Base-by-base conservation (phyloP, 2,329 filamentous ascomycete species). In the Myriosclerotinia duriaeana region DNA sequence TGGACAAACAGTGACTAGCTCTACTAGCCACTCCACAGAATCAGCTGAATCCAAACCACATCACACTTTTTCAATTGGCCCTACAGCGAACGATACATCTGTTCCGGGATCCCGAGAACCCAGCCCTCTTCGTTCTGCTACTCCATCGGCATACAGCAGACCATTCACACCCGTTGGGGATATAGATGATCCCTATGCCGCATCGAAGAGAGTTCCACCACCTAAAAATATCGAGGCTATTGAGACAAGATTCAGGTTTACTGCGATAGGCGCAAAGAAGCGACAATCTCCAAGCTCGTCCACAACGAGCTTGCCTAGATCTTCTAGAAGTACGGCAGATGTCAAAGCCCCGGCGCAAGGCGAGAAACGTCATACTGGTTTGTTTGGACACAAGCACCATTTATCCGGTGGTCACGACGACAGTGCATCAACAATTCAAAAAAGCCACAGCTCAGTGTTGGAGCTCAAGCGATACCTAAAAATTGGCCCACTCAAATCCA, bases 391-490 rank as follows among this genome's bases (percentile, higher is more conserved):
- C 64, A 84, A 85, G 69, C 83, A 88, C 40, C 71, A 72, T 50
- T 65, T 72, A 9, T 66, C 81, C 34, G 77, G 80, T 62, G 72
- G 78, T 53, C 80, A 84, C 55, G 78, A 81, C 65, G 80, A 86
- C 30, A 78, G 76, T 70, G 76, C 75, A 71, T 75, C 80, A 48
- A 79, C 80, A 65, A 79, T 79, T 2, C 82, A 84, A 68, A 83
- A 79, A 69, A 82, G 84, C 61, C 87, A 91, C 68, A 88, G 90
- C 30, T 97, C 95, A 6, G 98, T 98, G 90, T 89, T 91, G 4
- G 94, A 98, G 74, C 79, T 99, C 68, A 97, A 97, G 80, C 86
- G 95, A n/a, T 99, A 99, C 77, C 96, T 99, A 82, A 95, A 89
- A 78, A 88, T 92, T 68, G 86, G 89, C 2, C 84, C 88, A 71